Evolutionary conservation across 768 basidiomycete species (phyloP).

Genomic region (Mycena pura): DNA sequence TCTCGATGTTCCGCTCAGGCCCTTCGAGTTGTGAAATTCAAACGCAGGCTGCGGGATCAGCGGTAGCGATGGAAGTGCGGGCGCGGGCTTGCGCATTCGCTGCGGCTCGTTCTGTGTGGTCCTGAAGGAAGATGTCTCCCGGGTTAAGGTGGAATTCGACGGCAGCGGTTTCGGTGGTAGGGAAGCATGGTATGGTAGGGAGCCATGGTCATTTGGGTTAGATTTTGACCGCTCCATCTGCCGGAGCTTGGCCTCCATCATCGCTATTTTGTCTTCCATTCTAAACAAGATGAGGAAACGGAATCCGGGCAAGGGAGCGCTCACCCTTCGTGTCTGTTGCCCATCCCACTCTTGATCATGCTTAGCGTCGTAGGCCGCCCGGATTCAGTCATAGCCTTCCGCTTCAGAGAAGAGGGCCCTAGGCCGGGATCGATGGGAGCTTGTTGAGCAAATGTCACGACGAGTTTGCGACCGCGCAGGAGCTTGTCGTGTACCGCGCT

Average conservation of each 20-base stretch:
- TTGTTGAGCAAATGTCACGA: slow-evolving; percentile 93
- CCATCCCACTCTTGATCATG: slow-evolving; percentile 76
- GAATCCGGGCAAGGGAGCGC: slow-evolving; percentile 17
- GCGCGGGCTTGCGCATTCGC: slow-evolving; percentile 9
- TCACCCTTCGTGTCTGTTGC: slow-evolving; percentile 59
- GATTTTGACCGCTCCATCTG: slow-evolving; percentile 65
- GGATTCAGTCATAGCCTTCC: slow-evolving; percentile 59
- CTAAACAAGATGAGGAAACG: slow-evolving; percentile 44
- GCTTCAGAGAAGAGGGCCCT: slow-evolving; percentile 28
- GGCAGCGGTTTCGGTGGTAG: slow-evolving; percentile 53
- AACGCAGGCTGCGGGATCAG: slow-evolving; percentile 29
- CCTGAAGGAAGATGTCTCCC: not conserved
- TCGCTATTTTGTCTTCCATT: slow-evolving; percentile 88
- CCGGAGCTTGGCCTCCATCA: slow-evolving; percentile 93
- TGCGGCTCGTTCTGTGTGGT: slow-evolving; percentile 16
- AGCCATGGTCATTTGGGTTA: slow-evolving; percentile 14
- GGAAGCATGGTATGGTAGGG: slow-evolving; percentile 39
- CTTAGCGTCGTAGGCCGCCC: slow-evolving; percentile 86
- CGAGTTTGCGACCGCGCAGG: slow-evolving; percentile 84
- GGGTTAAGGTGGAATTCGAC: slow-evolving; percentile 9
- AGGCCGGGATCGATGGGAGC: slow-evolving; percentile 58
- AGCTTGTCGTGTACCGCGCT: slow-evolving; percentile 76
- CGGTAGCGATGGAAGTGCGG: slow-evolving; percentile 17
- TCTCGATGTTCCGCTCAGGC: not conserved
- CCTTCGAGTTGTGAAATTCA: slow-evolving; percentile 3